A percentile compares a stretch with the other conserved stretches of the same genome.
phyloP scores from a whole-genome alignment of 805 yeast genomes.

The Cyberlindnera euphorbiae region DNA sequence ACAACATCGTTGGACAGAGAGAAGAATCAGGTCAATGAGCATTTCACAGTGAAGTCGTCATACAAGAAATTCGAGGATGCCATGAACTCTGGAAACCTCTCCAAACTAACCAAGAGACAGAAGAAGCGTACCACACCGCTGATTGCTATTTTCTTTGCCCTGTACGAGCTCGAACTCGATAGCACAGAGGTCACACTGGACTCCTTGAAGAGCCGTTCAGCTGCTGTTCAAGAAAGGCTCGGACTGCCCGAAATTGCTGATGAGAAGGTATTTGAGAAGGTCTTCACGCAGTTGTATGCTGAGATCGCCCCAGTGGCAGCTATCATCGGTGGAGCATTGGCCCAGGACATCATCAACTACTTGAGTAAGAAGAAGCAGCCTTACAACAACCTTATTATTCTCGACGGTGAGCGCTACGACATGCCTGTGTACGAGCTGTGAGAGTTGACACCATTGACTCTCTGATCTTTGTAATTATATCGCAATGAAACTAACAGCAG shows the following conservation, averaged over 20 bases:
- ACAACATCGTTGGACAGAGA: constrained; percentile 29
- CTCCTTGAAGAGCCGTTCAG: constrained; percentile 29
- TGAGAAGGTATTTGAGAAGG: constrained; percentile 35
- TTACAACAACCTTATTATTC: constrained; percentile 69
- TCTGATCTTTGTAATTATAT: too few species aligned
- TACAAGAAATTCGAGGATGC: constrained; percentile 35
- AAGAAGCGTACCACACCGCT: constrained; percentile 49
- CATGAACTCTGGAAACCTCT: constrained; percentile 25
- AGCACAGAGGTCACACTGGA: constrained; percentile 20
- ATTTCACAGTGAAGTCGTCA: constrained; percentile 31
- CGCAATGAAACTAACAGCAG: too few species aligned
- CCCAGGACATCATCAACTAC: constrained; percentile 86
- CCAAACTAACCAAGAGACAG: constrained; percentile 31
- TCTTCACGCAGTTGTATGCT: constrained; percentile 45
- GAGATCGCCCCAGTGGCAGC: constrained; percentile 85
- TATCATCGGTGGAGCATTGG: constrained; percentile 80
- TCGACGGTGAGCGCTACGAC: constrained; percentile 66
- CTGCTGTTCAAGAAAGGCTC: constrained; percentile 31
- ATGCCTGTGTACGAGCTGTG: constrained; percentile 70
- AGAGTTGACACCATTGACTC: background rate
- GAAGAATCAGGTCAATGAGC: constrained; percentile 33
- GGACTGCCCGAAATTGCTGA: constrained; percentile 38
- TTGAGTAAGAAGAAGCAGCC: constrained; percentile 75
- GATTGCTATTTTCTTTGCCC: constrained; percentile 55
- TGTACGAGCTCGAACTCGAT: constrained; percentile 40